These are phyloP conservation scores for Sugiyamaella japonica DNA, from an alignment of 1,139 yeast genomes.

Conservation along the genomic window DNA sequence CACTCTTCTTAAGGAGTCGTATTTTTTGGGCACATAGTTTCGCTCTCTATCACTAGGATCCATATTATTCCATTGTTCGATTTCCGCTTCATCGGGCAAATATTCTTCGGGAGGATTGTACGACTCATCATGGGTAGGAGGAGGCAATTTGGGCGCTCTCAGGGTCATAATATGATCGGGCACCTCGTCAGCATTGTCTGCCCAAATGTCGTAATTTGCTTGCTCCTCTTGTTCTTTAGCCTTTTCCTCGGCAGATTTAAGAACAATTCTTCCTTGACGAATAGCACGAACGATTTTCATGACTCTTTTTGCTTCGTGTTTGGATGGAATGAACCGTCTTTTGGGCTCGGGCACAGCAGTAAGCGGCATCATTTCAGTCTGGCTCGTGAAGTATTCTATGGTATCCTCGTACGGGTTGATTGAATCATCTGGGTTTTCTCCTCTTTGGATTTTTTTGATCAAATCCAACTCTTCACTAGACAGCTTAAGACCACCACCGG, in stretches of 20 bases:
- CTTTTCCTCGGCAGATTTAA: constrained; percentile 52
- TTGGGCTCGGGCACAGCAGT: constrained; percentile 96
- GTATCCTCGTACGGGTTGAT: constrained; percentile 91
- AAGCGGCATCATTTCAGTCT: constrained; percentile 86
- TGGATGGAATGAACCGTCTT: constrained; percentile 93
- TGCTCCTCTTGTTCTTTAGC: constrained; percentile 42
- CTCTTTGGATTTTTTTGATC: constrained; percentile 79
- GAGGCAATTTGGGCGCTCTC: constrained; percentile 92
- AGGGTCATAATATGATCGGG: constrained; percentile 84
- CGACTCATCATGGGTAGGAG: constrained; percentile 95
- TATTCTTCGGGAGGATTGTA: constrained; percentile 98
- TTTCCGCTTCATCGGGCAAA: constrained; percentile 75
- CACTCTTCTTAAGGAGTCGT: constrained; percentile 77
- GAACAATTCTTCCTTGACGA: constrained; percentile 88
- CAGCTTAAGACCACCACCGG: constrained; percentile 84
- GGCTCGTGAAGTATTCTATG: constrained; percentile 91
- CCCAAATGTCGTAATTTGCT: constrained; percentile 80
- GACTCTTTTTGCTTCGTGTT: constrained; percentile 92
- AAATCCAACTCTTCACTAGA: constrained; percentile 89
- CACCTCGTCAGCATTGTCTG: constrained; percentile 55
- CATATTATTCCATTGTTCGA: constrained; percentile 64
- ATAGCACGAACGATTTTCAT: constrained; percentile 97
- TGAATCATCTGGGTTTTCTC: constrained; percentile 78
- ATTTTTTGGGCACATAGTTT: constrained; percentile 82
- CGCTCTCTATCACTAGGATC: constrained; percentile 79